Percentiles rank a stretch among this genome's conserved stretches.
These are phyloP conservation scores for Mycena rosella DNA, from an alignment of 768 basidiomycete species.

Conservation along the genomic window DNA sequence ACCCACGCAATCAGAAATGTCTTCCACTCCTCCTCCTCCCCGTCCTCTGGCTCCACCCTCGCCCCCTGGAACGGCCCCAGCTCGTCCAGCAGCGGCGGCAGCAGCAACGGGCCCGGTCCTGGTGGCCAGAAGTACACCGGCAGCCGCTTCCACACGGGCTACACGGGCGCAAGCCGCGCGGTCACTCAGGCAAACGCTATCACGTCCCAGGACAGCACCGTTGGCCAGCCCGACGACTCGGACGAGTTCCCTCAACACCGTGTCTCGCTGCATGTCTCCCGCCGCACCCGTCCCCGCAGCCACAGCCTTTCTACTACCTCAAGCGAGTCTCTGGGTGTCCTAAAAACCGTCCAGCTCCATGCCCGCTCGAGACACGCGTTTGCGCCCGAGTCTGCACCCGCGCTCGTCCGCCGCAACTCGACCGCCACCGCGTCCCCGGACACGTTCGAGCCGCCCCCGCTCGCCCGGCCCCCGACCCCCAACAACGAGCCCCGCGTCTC, in stretches of 20 bases:
- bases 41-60: conserved; percentile 52
- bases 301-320: conserved; percentile 67
- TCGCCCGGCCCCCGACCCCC: conserved; percentile 34
- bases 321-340: conserved; percentile 59
- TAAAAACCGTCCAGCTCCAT: conserved; percentile 75
- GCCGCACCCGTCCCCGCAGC: conserved; percentile 63
- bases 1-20: conserved; percentile 81
- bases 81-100: conserved; percentile 63
- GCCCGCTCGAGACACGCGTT: conserved; percentile 73
- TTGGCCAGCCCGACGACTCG: conserved; percentile 66
- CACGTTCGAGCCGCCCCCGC: conserved; percentile 21
- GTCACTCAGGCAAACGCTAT: conserved; percentile 79
- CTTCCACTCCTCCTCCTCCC: conserved; percentile 68
- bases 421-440: conserved; percentile 49
- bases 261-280: conserved; percentile 42
- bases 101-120: conserved; percentile 71
- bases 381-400: conserved; percentile 40
- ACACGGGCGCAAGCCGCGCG: conserved; percentile 75
- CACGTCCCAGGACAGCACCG: conserved; percentile 63
- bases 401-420: conserved; percentile 63
- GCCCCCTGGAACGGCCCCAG: conserved; percentile 60
- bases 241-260: conserved; percentile 60
- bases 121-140: conserved; percentile 83
- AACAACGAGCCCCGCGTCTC: conserved; percentile 18
- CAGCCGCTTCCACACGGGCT: conserved; percentile 77